Percentiles rank a stretch among this genome's conserved stretches.
Evolutionary conservation across 2,329 filamentous ascomycete species (phyloP).

Genomic region (Paracorniculantispora psalliotae): DNA sequence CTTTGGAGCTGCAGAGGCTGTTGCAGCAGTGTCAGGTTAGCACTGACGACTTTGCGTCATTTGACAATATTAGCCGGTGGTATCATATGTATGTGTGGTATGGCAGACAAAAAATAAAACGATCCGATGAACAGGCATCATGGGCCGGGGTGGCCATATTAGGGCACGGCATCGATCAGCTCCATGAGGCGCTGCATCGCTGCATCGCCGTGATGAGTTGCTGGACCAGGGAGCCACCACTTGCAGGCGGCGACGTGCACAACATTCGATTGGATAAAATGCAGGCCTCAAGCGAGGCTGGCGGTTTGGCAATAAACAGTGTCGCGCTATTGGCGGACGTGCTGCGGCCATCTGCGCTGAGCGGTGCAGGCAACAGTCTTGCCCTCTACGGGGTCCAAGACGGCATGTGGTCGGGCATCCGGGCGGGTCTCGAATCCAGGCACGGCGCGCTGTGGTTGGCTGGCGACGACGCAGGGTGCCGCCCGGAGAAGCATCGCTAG

Average conservation of each 20-base stretch:
- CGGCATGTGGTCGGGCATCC: background rate
- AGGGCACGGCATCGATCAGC: background rate
- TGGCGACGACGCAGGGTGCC: background rate
- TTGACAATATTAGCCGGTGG: background rate
- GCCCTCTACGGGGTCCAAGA: background rate
- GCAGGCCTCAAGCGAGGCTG: background rate
- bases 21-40: background rate
- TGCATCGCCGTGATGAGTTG: background rate
- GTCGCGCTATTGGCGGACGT: background rate
- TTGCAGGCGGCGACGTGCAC: too few relatives aligned
- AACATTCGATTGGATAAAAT: background rate
- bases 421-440: background rate
- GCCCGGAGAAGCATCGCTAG: background rate
- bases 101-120: too few relatives aligned
- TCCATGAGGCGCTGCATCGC: background rate
- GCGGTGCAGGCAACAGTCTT: background rate
- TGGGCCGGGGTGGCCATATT: conserved; percentile 20
- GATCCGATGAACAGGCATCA: conserved; percentile 31
- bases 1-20: background rate
- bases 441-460: background rate
- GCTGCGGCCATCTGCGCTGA: background rate
- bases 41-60: background rate
- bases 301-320: background rate
- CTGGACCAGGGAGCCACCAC: background rate
- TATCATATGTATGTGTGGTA: too few relatives aligned